Evolutionary conservation across 2,329 filamentous ascomycete species (phyloP).

Genomic region (Ceratocystis colombiana): DNA sequence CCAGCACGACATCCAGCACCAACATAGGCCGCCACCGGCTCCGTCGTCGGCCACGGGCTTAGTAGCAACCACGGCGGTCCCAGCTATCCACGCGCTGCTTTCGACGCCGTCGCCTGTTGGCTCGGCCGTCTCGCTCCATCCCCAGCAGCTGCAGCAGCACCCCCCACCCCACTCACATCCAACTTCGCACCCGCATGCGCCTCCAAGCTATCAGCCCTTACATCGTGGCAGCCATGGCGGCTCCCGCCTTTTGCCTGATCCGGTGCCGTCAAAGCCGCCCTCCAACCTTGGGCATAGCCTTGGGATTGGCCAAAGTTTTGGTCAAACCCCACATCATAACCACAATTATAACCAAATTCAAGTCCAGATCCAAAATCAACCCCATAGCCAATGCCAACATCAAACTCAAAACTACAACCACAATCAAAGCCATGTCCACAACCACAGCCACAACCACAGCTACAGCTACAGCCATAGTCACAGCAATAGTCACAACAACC

Average conservation of each 20-base stretch:
- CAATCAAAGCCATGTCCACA: too few species aligned
- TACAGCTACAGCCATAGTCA: too few species aligned
- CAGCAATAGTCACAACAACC: constrained; percentile 15
- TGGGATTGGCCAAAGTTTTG: too few species aligned
- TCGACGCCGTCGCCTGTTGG: constrained; percentile 22
- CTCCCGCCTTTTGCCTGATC: constrained; percentile 19
- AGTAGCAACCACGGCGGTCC: constrained; percentile 19
- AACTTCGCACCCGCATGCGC: not conserved
- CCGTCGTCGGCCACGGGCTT: constrained; percentile 17
- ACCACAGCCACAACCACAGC: too few species aligned
- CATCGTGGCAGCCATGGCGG: constrained; percentile 20
- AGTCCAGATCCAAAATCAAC: not conserved
- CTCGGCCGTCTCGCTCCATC: constrained; percentile 22
- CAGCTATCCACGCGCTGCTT: constrained; percentile 19
- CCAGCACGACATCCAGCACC: not conserved
- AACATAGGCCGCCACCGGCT: not conserved
- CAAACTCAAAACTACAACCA: too few species aligned
- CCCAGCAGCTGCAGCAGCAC: constrained; percentile 20
- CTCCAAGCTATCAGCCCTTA: not conserved
- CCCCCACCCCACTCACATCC: not conserved
- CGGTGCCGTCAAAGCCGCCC: constrained; percentile 19
- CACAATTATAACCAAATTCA: too few species aligned
- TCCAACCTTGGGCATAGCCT: not conserved
- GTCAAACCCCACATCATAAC: too few species aligned
- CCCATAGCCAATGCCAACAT: too few species aligned